Conservation (phyloP, 441 rosid species). For the Dalechampia spathulata region DNA sequence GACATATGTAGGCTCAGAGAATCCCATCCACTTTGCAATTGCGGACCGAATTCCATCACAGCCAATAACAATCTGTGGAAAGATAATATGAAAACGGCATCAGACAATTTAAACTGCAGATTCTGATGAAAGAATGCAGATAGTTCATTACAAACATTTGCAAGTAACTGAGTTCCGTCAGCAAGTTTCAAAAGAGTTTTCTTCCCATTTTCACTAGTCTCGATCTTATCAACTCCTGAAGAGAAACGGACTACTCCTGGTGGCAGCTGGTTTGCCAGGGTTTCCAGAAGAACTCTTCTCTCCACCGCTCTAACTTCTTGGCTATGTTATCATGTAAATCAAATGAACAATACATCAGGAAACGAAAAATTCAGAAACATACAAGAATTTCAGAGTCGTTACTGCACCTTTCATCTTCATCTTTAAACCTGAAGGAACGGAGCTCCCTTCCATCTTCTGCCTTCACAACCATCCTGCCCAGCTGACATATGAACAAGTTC, state of each 20-base stretch:
- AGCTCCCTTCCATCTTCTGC: slow-evolving; percentile 78
- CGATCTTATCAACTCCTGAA: slow-evolving; percentile 49
- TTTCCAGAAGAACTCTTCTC: slow-evolving; percentile 71
- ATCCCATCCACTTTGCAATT: slow-evolving; percentile 82
- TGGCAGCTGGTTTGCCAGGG: slow-evolving; percentile 68
- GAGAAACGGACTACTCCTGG: slow-evolving; percentile 55
- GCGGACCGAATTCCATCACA: slow-evolving; percentile 80
- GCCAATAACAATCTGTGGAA: slow-evolving; percentile 69
- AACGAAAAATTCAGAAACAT: neutral
- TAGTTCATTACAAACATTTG: slow-evolving; percentile 38
- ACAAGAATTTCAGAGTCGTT: neutral
- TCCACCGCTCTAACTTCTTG: slow-evolving; percentile 97
- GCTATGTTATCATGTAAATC: slow-evolving; percentile 29
- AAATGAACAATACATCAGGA: neutral
- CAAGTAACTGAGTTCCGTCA: slow-evolving; percentile 51
- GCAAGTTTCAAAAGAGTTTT: slow-evolving; percentile 48
- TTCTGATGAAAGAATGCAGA: neutral
- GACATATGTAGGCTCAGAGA: slow-evolving; percentile 67
- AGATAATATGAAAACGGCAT: neutral
- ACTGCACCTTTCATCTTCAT: slow-evolving; percentile 71
- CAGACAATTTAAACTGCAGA: neutral
- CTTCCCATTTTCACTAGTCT: slow-evolving; percentile 34
- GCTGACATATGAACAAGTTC: slow-evolving; percentile 56
- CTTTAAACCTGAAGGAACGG: slow-evolving; percentile 78
- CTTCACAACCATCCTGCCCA: slow-evolving; percentile 83